Evolutionary conservation across 2,329 filamentous ascomycete species (phyloP).

Genomic region (Paracoccidioides lutzii): DNA sequence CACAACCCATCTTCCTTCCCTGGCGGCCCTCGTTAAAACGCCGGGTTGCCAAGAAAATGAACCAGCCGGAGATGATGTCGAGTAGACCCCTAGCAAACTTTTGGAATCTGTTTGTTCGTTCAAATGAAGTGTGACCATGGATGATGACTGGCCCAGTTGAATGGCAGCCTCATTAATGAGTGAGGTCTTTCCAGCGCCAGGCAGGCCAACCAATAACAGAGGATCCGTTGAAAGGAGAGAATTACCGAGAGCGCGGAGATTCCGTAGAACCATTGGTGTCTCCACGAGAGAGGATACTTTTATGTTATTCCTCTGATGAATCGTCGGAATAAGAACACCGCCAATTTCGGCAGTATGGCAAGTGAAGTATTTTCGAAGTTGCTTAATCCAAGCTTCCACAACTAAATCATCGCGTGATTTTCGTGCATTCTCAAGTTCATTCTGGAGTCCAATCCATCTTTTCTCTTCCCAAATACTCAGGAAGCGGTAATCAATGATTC

Average conservation of each 20-base stretch:
- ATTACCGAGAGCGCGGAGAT: slow-evolving; percentile 56
- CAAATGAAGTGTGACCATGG: slow-evolving; percentile 85
- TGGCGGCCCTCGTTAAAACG: slow-evolving; percentile 84
- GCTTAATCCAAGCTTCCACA: slow-evolving; percentile 17
- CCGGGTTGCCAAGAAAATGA: slow-evolving; percentile 88
- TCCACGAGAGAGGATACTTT: slow-evolving; percentile 46
- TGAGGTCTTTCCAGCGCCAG: slow-evolving; percentile 84
- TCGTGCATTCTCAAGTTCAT: slow-evolving; percentile 16
- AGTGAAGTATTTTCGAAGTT: slow-evolving; percentile 35
- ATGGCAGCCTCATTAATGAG: slow-evolving; percentile 70
- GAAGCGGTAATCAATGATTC: slow-evolving; percentile 65
- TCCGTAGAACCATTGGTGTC: slow-evolving; percentile 59
- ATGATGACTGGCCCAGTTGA: slow-evolving; percentile 62
- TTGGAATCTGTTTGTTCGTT: slow-evolving; percentile 99
- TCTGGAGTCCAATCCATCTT: slow-evolving; percentile 38
- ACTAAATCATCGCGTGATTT: slow-evolving; percentile 14
- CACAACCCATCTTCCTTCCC: slow-evolving; percentile 88
- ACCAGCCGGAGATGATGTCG: slow-evolving; percentile 72
- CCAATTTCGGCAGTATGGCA: slow-evolving; percentile 52
- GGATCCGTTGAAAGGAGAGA: slow-evolving; percentile 57
- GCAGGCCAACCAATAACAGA: slow-evolving; percentile 65
- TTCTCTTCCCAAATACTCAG: slow-evolving; percentile 51
- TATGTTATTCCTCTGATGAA: slow-evolving; percentile 27
- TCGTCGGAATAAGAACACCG: slow-evolving; percentile 49
- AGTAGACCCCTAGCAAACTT: slow-evolving; percentile 86